A percentile compares a stretch with the other conserved stretches of the same genome.
Conservation (phyloP, 1,284 basidiomycete genomes). For the Apiotrichum domesticum region DNA sequence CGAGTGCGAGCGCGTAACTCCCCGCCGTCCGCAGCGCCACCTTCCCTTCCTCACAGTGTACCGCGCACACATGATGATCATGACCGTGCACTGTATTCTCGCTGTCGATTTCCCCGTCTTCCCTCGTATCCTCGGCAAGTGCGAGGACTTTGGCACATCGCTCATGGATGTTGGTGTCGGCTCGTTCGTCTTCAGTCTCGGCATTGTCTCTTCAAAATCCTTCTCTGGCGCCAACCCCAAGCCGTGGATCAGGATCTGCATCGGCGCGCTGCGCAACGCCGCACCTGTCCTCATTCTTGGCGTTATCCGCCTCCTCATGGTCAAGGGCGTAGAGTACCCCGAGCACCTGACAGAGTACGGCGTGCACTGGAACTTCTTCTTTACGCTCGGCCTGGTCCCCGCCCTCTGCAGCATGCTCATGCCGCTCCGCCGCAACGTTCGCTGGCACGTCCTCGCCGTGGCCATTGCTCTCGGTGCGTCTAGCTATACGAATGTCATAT, state of each 20-base stretch:
- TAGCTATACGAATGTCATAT: background rate
- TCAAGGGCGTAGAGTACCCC: constrained; percentile 91
- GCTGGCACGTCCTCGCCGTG: constrained; percentile 62
- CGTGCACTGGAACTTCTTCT: constrained; percentile 98
- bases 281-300: constrained; percentile 70
- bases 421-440: constrained; percentile 55
- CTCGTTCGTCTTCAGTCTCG: constrained; percentile 75
- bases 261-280: constrained; percentile 51
- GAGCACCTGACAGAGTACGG: constrained; percentile 97
- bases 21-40: constrained; percentile 1
- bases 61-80: constrained; percentile 88
- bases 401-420: constrained; percentile 65
- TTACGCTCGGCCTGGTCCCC: constrained; percentile 80
- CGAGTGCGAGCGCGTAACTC: background rate
- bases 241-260: background rate
- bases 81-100: constrained; percentile 85
- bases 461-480: constrained; percentile 59
- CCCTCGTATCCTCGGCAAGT: constrained; percentile 81
- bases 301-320: constrained; percentile 68
- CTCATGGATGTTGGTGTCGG: constrained; percentile 98
- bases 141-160: constrained; percentile 89
- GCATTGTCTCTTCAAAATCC: constrained; percentile 67
- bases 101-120: constrained; percentile 95
- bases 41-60: constrained; percentile 72
- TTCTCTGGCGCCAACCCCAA: constrained; percentile 6